phyloP scores from a whole-genome alignment of 2,329 filamentous ascomycete genomes.

The Botrytis tulipae region DNA sequence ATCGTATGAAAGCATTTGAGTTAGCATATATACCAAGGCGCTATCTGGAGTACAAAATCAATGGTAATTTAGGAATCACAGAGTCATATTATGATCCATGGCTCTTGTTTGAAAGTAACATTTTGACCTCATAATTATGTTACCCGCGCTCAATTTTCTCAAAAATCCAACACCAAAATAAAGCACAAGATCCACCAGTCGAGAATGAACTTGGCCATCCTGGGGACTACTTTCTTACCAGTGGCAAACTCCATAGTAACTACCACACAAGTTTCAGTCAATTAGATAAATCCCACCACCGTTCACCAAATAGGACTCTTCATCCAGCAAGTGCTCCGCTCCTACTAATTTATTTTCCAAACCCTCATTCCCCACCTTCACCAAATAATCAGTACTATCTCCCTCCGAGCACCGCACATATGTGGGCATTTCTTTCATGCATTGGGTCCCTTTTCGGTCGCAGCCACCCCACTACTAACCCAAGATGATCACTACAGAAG shows the following conservation, averaged over 20 bases:
- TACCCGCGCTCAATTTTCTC: not conserved
- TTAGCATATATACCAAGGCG: slow-evolving; percentile 15
- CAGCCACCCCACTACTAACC: not conserved
- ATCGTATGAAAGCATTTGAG: slow-evolving; percentile 46
- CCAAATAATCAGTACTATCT: not conserved
- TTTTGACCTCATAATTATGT: too few relatives aligned
- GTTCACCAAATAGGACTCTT: not conserved
- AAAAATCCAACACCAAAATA: not conserved
- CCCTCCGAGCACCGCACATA: not conserved
- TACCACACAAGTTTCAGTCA: not conserved
- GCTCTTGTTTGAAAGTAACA: not conserved
- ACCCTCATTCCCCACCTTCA: too few relatives aligned
- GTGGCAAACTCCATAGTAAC: not conserved
- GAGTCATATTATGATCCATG: not conserved
- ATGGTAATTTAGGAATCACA: slow-evolving; percentile 6
- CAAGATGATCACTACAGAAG: not conserved
- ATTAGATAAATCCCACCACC: not conserved
- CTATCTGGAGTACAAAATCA: slow-evolving; percentile 18
- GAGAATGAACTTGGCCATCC: not conserved
- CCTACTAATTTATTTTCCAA: too few relatives aligned
- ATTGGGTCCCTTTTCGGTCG: not conserved
- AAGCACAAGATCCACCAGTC: not conserved
- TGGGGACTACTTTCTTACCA: not conserved
- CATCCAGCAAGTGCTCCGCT: not conserved
- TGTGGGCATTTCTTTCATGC: not conserved